These are phyloP conservation scores for Aphanomyces astaci DNA, from an alignment of 352 stramenopile species.

Conservation along the genomic window DNA sequence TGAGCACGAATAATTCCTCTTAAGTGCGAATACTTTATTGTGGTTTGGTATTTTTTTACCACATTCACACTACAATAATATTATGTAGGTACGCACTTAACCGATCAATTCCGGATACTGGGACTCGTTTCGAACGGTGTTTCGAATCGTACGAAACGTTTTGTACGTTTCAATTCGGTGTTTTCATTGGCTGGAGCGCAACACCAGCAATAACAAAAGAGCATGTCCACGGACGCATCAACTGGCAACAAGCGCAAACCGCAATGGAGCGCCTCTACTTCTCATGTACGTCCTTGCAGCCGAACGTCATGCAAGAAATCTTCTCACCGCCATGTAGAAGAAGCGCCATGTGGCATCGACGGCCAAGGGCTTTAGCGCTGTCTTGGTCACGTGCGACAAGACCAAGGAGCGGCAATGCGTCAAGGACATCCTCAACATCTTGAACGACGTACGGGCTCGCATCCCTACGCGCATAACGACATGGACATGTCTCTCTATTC, in stretches of 20 bases:
- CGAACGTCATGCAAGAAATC: neutral
- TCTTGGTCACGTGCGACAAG: conserved; percentile 70
- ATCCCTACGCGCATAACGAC: neutral
- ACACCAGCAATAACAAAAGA: neutral
- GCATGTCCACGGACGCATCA: neutral
- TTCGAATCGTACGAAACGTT: neutral
- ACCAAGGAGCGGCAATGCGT: conserved; percentile 69
- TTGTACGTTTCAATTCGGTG: neutral
- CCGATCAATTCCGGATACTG: too few species aligned
- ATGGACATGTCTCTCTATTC: neutral
- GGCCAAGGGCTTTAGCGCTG: conserved; percentile 48
- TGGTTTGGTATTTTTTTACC: too few species aligned
- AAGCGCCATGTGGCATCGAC: conserved; percentile 54
- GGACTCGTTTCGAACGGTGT: neutral
- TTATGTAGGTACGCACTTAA: too few species aligned
- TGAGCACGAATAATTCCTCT: neutral
- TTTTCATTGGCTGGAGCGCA: neutral
- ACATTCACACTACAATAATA: neutral
- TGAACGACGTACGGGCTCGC: conserved; percentile 41
- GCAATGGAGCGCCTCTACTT: neutral
- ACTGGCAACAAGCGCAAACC: conserved; percentile 13
- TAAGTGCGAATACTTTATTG: conserved; percentile 2
- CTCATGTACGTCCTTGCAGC: neutral
- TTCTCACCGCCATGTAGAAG: conserved; percentile 30
- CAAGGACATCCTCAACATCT: conserved; percentile 57